Base-by-base conservation (phyloP, 495 filamentous ascomycete species). In the Podospora pseudocomata region DNA sequence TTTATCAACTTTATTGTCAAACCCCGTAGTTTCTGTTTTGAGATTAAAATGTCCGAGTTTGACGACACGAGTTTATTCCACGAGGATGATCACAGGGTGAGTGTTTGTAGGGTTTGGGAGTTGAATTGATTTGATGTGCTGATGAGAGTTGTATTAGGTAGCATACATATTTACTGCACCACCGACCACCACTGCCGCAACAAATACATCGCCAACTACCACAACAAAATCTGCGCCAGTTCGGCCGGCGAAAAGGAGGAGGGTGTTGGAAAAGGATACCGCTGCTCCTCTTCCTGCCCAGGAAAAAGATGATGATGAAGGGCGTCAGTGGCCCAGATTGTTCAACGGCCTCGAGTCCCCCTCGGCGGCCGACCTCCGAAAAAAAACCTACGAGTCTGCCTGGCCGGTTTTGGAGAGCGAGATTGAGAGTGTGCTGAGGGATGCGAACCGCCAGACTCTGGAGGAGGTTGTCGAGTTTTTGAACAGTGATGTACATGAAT, bases 381-480 rank as follows among this genome's bases (percentile, higher is more conserved):
- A 87, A 72, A 74, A 87, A 64, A 81, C 85, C 18, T 97, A 89
- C 72, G 79, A 89, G 71, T 75, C 81, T 63, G 78, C 86, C 54
- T 97, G 94, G 93, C 79, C 82, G 6, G 75, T 81, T 6, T 88
- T 92, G 72, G 86, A 94, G 71, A 66, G 78, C 58, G 7, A 30
- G 27, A 58, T 49, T n/a, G 6, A 60, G 32, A 28, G 5, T 18
- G 86, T 93, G 60, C 80, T 96, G 2, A 80, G 85, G 63, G 85
- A 89, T 58, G 84, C 87, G 16, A 91, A 91, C 70, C 74, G 81
- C 54, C 80, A 80, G 44, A 91, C 88, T 1, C 74, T 91, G 19
- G 79, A 84, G 39, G 80, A 90, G 19, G 88, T 97, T 54, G 79
- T 84, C 5, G 80, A 81, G 9, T 97, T 96, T n/a, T 96, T 96